Percentiles rank a stretch among this genome's conserved stretches.
Conservation (phyloP, 2,329 filamentous ascomycete genomes). For the Capronia epimyces region DNA sequence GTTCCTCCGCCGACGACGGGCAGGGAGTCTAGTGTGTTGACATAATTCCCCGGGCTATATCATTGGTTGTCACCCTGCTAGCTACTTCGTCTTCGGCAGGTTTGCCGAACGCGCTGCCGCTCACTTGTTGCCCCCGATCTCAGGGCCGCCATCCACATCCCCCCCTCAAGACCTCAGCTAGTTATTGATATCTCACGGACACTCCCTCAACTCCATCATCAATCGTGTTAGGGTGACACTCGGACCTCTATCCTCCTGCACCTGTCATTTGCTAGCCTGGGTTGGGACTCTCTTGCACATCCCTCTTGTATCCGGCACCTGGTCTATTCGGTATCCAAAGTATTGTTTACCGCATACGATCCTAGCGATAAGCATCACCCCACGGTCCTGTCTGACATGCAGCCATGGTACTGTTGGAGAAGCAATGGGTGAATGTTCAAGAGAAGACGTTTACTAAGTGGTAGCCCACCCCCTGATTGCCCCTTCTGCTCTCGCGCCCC, state of each 20-base stretch:
- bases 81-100: neutral
- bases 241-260: neutral
- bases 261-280: neutral
- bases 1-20: conserved; percentile 12
- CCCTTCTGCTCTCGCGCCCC: neutral
- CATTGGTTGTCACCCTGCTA: neutral
- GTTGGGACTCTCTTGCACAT: neutral
- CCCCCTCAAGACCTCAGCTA: neutral
- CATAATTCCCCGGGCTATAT: neutral
- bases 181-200: neutral
- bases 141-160: neutral
- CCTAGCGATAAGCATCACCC: neutral
- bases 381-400: conserved; percentile 21
- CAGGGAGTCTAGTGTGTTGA: conserved; percentile 7
- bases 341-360: neutral
- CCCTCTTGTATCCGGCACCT: neutral
- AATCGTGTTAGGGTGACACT: neutral
- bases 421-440: conserved; percentile 71
- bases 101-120: neutral
- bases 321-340: neutral
- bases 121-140: neutral
- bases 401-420: conserved; percentile 49
- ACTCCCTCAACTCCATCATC: neutral
- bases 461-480: conserved; percentile 40
- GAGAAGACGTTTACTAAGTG: conserved; percentile 99